Base-by-base conservation (phyloP, 495 filamentous ascomycete species). In the Elaphomyces granulatus region DNA sequence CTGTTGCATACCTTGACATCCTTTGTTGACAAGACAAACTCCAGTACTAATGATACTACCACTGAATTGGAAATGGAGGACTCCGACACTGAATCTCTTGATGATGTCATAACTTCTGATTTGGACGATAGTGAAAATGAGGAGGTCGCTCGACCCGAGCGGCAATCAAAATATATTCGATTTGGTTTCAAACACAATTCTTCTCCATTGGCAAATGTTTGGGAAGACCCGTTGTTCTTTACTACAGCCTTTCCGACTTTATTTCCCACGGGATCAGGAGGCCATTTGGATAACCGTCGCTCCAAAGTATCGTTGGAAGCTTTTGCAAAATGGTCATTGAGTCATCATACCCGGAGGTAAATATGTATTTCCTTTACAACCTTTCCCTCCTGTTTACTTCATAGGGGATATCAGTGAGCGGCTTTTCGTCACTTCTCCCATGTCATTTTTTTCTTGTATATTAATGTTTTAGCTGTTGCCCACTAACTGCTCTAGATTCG, bases 241-340 rank as follows among this genome's bases (percentile, higher is more conserved):
- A 45, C 42, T 26, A 15, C 36, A 17, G 48, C 45, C 8, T 51
- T 51, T 28, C 48, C 45, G 0, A 45, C 48, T 12, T 26, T 48
- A 12, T 51, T 51, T 20, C 48, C 48, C n/a, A 8, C n/a, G 8
- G 48, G 48, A 3, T 17, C 45, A 30, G 36, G 45, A 7, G 48
- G 48, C 26, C 45, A 51, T 42, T 35, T 51, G 23, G 23, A 28
- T 28, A 6, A 12, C 23, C 45, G 45, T 15, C 1, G 8, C 32
- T 9, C 40, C 4, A 16, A 38, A 18, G 36, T 48, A 2, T 51
- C 45, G 7, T 16, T 45, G 3, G 14, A 3, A 9, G 12, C 39
- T 15, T 41, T 47, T 26, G 26, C 33, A 1, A 20, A 47, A 3
- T 51, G 39, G 45, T 35, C 45, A 14, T 31, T 51, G 15, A 3